Conservation (phyloP, 441 rosid genomes). For the Kokia cookei region DNA sequence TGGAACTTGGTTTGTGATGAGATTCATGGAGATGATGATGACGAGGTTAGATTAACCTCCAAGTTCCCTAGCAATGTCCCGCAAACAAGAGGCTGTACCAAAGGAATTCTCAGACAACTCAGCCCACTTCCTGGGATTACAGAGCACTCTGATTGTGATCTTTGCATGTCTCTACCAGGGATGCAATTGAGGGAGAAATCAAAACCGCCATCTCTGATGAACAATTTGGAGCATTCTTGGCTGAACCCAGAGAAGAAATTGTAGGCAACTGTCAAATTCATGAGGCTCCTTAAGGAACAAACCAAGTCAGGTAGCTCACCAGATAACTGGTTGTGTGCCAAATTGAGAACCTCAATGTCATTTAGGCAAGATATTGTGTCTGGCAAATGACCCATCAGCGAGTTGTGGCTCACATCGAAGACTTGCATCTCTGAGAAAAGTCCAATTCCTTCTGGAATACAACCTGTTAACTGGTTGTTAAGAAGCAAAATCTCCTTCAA, state of each 20-base stretch:
- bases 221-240: slow-evolving; percentile 58
- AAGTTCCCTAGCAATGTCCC: slow-evolving; percentile 3
- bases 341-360: slow-evolving; percentile 68
- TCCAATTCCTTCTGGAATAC: slow-evolving; percentile 80
- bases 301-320: slow-evolving; percentile 64
- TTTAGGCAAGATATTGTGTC: slow-evolving; percentile 63
- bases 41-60: neutral
- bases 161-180: slow-evolving; percentile 62
- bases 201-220: slow-evolving; percentile 46
- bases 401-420: slow-evolving; percentile 69
- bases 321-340: slow-evolving; percentile 67
- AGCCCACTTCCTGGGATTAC: slow-evolving; percentile 46
- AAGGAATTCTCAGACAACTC: slow-evolving; percentile 72
- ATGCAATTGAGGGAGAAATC: slow-evolving; percentile 80
- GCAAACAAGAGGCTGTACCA: slow-evolving; percentile 6
- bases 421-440: slow-evolving; percentile 63
- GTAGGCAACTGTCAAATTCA: slow-evolving; percentile 68
- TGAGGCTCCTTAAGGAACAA: slow-evolving; percentile 51
- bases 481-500: slow-evolving; percentile 67
- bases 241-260: slow-evolving; percentile 90
- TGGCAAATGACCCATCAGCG: slow-evolving; percentile 74
- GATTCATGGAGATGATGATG: slow-evolving; percentile 1
- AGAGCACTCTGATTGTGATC: slow-evolving; percentile 70
- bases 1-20: neutral
- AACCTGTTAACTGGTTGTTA: slow-evolving; percentile 76